Evolutionary conservation across 2,329 filamentous ascomycete species (phyloP).

Genomic region (Pseudocercospora fuligena): DNA sequence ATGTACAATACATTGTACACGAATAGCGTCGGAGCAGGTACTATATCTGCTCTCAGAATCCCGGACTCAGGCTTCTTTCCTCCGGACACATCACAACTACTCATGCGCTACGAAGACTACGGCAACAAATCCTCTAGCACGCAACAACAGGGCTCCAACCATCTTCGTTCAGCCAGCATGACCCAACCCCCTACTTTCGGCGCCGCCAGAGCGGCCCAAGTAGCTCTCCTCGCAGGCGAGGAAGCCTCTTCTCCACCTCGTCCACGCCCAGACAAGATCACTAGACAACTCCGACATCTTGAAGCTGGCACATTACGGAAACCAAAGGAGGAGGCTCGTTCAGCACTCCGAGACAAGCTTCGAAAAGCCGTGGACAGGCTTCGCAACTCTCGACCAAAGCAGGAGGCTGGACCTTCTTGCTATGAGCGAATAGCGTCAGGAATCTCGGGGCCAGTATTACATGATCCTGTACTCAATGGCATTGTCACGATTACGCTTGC

Average conservation of each 20-base stretch:
- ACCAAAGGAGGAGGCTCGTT: neutral
- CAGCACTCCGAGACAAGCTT: neutral
- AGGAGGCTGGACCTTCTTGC: no score
- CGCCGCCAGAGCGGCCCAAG: neutral
- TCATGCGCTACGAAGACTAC: neutral
- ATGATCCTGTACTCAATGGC: no score
- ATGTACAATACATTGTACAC: neutral
- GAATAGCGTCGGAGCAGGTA: no score
- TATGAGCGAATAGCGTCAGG: no score
- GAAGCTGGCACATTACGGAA: neutral
- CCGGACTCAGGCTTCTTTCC: neutral
- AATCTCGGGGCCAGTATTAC: no score
- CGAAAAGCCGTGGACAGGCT: neutral
- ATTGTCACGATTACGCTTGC: no score
- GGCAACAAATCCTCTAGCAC: neutral
- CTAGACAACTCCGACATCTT: neutral
- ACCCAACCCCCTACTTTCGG: neutral
- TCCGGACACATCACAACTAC: neutral
- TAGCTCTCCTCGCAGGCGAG: neutral
- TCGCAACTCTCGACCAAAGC: no score
- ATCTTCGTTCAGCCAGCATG: neutral
- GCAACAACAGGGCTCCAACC: neutral
- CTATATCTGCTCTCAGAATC: no score
- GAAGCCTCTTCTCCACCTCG: neutral
- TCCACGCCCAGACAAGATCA: neutral